Evolutionary conservation across 2,329 filamentous ascomycete species (phyloP).

Genomic region (Dendrostoma leiphaemia): DNA sequence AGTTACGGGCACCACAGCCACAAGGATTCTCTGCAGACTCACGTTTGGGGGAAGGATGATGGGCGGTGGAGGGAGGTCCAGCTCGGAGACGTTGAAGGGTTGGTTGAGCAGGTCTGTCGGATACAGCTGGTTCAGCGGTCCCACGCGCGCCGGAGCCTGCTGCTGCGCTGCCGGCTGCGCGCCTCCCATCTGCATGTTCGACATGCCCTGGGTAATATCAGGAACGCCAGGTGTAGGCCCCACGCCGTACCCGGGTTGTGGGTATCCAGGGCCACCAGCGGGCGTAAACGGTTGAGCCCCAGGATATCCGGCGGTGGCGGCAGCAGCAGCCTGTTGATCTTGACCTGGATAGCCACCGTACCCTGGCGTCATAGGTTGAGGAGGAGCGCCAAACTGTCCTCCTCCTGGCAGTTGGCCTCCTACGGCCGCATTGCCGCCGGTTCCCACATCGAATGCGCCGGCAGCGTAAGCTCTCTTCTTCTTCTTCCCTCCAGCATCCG

Average conservation of each 20-base stretch:
- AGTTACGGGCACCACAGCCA: not conserved
- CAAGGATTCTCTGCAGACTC: slow-evolving; percentile 38
- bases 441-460: slow-evolving; percentile 89
- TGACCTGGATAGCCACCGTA: slow-evolving; percentile 62
- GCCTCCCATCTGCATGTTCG: slow-evolving; percentile 78
- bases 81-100: slow-evolving; percentile 89
- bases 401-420: slow-evolving; percentile 44
- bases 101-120: slow-evolving; percentile 89
- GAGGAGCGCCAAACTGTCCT: slow-evolving; percentile 46
- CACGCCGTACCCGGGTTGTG: slow-evolving; percentile 45
- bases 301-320: slow-evolving; percentile 41
- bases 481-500: slow-evolving; percentile 58
- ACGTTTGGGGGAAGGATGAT: slow-evolving; percentile 92
- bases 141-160: slow-evolving; percentile 46
- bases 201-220: slow-evolving; percentile 80
- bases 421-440: slow-evolving; percentile 73
- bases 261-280: slow-evolving; percentile 64
- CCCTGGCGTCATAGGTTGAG: slow-evolving; percentile 40
- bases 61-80: slow-evolving; percentile 86
- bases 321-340: slow-evolving; percentile 37
- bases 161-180: slow-evolving; percentile 43
- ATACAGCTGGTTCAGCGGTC: slow-evolving; percentile 80
- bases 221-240: slow-evolving; percentile 46
- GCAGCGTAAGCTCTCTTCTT: slow-evolving; percentile 96
- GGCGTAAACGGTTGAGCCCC: slow-evolving; percentile 43